These are phyloP conservation scores for Sporodiniella umbellata DNA, from an alignment of 371 early-diverging fungal species.

Conservation along the genomic window DNA sequence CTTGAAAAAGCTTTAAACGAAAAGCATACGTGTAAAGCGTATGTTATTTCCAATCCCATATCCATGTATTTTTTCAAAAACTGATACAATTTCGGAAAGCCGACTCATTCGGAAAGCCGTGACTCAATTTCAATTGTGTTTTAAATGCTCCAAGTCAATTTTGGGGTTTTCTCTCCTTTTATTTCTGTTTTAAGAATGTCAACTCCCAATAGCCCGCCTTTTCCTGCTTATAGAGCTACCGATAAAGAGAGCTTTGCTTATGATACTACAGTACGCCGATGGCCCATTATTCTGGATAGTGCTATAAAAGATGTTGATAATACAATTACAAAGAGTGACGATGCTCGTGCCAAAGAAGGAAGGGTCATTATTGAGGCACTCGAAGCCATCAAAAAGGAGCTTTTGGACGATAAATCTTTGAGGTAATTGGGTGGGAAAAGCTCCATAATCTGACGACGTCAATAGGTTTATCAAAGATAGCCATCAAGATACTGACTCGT, in stretches of 20 bases:
- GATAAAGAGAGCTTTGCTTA: conserved; percentile 75
- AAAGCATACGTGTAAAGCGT: no score
- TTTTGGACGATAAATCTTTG: conserved; percentile 62
- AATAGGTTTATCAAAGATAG: conserved; percentile 58
- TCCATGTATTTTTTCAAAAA: no score
- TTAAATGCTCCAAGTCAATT: no score
- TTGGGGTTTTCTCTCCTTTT: no score
- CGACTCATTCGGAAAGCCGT: no score
- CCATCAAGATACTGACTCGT: conserved; percentile 52
- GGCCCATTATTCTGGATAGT: conserved; percentile 82
- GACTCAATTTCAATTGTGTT: no score
- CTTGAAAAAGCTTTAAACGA: no score
- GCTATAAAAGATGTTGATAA: conserved; percentile 62
- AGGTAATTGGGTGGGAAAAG: conserved; percentile 28
- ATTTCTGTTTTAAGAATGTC: no score
- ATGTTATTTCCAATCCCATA: no score
- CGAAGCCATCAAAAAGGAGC: conserved; percentile 63
- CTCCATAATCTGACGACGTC: background rate
- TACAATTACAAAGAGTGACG: conserved; percentile 25
- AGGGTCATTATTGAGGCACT: conserved; percentile 58
- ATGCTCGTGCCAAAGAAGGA: conserved; percentile 52
- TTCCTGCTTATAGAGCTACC: conserved; percentile 59
- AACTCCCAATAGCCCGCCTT: conserved; percentile 63
- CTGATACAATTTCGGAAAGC: no score
- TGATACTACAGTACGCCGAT: conserved; percentile 70